Conservation (phyloP, 805 yeast species). For the Lipomyces lipofer region DNA sequence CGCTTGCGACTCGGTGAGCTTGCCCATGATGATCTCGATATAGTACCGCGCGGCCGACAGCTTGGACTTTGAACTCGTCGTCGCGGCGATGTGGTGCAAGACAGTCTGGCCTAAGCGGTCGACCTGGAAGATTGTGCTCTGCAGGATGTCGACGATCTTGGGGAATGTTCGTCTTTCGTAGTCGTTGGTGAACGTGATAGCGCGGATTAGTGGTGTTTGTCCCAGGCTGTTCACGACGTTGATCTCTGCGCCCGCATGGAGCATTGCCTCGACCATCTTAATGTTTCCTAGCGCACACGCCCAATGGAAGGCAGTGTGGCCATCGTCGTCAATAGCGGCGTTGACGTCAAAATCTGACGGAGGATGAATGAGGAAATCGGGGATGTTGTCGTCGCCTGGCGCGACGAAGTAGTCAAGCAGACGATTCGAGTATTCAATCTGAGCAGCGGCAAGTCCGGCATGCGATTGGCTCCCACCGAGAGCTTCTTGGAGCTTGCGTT, state of each 20-base stretch:
- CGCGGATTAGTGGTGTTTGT: conserved; percentile 82
- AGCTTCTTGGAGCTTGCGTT: conserved; percentile 15
- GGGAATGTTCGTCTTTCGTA: conserved; percentile 80
- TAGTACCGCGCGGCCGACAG: conserved; percentile 82
- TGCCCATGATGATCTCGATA: conserved; percentile 70
- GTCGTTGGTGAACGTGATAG: conserved; percentile 85
- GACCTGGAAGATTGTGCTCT: conserved; percentile 72
- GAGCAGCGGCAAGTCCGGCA: conserved; percentile 33
- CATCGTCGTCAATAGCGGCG: conserved; percentile 88
- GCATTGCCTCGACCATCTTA: conserved; percentile 70
- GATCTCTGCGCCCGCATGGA: conserved; percentile 73
- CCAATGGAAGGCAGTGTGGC: conserved; percentile 96
- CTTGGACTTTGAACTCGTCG: conserved; percentile 64
- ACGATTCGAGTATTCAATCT: conserved; percentile 48
- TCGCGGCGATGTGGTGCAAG: conserved; percentile 78
- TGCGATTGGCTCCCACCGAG: conserved; percentile 21
- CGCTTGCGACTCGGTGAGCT: conserved; percentile 64
- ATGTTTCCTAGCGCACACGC: conserved; percentile 93
- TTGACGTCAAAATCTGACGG: conserved; percentile 67
- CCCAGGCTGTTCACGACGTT: conserved; percentile 64
- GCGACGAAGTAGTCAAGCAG: conserved; percentile 56
- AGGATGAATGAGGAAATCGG: conserved; percentile 64
- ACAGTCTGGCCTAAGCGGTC: conserved; percentile 75
- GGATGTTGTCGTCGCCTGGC: conserved; percentile 59
- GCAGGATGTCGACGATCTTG: conserved; percentile 69